phyloP scores from a whole-genome alignment of 177 flowering plant species.

The Tripterygium wilfordii region DNA sequence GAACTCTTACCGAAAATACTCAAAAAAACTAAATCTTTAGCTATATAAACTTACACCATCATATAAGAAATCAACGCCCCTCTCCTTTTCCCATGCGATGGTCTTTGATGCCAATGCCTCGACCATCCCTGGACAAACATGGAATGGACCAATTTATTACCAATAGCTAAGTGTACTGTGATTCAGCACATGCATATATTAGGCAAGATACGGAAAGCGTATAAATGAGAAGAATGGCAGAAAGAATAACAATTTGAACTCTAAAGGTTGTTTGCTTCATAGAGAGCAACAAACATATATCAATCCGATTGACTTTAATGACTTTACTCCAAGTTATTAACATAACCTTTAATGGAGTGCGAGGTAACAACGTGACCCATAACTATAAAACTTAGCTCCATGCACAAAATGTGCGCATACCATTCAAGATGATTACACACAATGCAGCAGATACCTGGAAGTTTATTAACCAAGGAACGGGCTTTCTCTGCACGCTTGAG shows the following conservation, averaged over 20 bases:
- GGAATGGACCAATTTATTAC: background rate
- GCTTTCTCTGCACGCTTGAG: conserved; percentile 83
- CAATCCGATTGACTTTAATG: no score
- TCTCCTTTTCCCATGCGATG: conserved; percentile 40
- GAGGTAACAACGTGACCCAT: no score
- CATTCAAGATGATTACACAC: no score
- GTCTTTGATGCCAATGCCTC: conserved; percentile 41
- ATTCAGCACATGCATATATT: background rate
- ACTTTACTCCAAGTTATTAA: no score
- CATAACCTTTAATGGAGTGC: no score
- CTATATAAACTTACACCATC: conserved; percentile 31
- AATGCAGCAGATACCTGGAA: conserved; percentile 42
- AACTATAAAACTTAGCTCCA: no score
- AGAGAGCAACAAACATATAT: no score
- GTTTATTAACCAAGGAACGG: conserved; percentile 52
- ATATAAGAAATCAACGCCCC: conserved; percentile 31
- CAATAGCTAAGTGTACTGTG: no score
- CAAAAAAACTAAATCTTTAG: no score
- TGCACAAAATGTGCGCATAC: no score
- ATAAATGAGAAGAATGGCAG: background rate
- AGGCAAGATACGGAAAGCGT: background rate
- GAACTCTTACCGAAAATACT: background rate
- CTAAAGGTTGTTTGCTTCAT: no score
- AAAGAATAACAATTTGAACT: no score
- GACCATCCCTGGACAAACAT: conserved; percentile 31